phyloP scores from a whole-genome alignment of 2,329 filamentous ascomycete genomes.

The Allantophomopsis cytisporea region DNA sequence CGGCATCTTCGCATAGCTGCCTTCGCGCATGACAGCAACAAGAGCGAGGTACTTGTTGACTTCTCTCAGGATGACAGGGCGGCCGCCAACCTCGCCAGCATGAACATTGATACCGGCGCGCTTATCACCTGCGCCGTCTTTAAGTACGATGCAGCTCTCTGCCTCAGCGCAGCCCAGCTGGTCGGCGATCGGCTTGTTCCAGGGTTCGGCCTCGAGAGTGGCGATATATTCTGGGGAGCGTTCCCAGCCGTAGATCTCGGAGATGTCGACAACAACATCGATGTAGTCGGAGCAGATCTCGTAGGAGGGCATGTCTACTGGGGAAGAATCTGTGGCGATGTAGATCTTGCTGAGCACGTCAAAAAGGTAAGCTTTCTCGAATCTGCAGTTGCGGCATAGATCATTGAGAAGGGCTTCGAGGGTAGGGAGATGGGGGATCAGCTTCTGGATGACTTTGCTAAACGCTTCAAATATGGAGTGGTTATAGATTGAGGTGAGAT shows the following conservation, averaged over 20 bases:
- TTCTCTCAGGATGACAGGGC: conserved; percentile 54
- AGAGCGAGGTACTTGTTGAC: conserved; percentile 65
- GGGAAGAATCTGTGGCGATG: conserved; percentile 88
- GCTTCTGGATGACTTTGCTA: conserved; percentile 94
- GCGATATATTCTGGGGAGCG: conserved; percentile 40
- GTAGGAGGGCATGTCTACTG: conserved; percentile 89
- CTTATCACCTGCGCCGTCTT: conserved; percentile 32
- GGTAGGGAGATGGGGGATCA: conserved; percentile 85
- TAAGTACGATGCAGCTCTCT: conserved; percentile 55
- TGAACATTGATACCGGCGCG: too few relatives aligned
- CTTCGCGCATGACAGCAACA: conserved; percentile 78
- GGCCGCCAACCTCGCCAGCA: conserved; percentile 9
- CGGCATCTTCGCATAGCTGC: conserved; percentile 71
- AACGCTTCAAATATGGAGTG: conserved; percentile 98
- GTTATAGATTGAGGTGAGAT: conserved; percentile 96
- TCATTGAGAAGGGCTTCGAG: conserved; percentile 91
- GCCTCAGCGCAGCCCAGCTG: conserved; percentile 52
- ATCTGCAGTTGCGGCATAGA: conserved; percentile 82
- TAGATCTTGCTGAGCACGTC: conserved; percentile 98
- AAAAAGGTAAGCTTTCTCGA: conserved; percentile 97
- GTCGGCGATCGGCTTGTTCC: conserved; percentile 48
- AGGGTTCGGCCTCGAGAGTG: conserved; percentile 43
- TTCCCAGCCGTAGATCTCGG: conserved; percentile 82
- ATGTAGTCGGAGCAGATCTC: conserved; percentile 99
- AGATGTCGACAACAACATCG: conserved; percentile 94